phyloP scores from a whole-genome alignment of 352 stramenopile genomes.

The Phytophthora ohioensis region DNA sequence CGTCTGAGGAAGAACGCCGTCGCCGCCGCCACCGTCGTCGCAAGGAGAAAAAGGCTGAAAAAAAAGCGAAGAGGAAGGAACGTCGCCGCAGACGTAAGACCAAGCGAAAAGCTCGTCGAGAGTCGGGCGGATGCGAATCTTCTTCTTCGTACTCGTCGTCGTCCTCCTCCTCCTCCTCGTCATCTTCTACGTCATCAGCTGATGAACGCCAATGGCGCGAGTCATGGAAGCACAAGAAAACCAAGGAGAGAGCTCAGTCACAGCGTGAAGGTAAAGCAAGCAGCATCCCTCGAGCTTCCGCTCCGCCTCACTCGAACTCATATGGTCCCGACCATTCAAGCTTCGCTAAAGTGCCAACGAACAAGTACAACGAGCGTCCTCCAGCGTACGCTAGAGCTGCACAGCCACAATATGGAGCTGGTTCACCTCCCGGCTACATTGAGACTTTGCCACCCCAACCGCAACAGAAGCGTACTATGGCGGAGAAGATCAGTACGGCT shows the following conservation, averaged over 20 bases:
- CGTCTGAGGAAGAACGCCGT: slow-evolving; percentile 34
- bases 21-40: slow-evolving; percentile 29
- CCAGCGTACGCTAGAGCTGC: slow-evolving; percentile 18
- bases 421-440: slow-evolving; percentile 21
- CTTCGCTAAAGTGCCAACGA: background rate
- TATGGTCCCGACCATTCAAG: slow-evolving; percentile 34
- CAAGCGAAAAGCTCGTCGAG: slow-evolving; percentile 36
- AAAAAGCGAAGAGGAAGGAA: slow-evolving; percentile 36
- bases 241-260: slow-evolving; percentile 32
- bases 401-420: slow-evolving; percentile 1
- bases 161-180: slow-evolving; percentile 19
- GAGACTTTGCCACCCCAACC: slow-evolving; percentile 28
- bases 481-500: slow-evolving; percentile 35
- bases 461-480: slow-evolving; percentile 31
- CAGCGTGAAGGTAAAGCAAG: slow-evolving; percentile 26
- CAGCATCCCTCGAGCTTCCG: slow-evolving; percentile 3
- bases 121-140: slow-evolving; percentile 26
- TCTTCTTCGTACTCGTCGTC: slow-evolving; percentile 32
- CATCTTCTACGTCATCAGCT: slow-evolving; percentile 36
- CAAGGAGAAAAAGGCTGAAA: slow-evolving; percentile 33
- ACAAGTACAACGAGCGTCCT: slow-evolving; percentile 15
- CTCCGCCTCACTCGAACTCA: slow-evolving; percentile 25
- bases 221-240: slow-evolving; percentile 42
- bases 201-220: slow-evolving; percentile 43
- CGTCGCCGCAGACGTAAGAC: slow-evolving; percentile 34